Percentiles rank a stretch among this genome's conserved stretches.
phyloP scores from a whole-genome alignment of 2,329 filamentous ascomycete species.

The Penicillium sp. region DNA sequence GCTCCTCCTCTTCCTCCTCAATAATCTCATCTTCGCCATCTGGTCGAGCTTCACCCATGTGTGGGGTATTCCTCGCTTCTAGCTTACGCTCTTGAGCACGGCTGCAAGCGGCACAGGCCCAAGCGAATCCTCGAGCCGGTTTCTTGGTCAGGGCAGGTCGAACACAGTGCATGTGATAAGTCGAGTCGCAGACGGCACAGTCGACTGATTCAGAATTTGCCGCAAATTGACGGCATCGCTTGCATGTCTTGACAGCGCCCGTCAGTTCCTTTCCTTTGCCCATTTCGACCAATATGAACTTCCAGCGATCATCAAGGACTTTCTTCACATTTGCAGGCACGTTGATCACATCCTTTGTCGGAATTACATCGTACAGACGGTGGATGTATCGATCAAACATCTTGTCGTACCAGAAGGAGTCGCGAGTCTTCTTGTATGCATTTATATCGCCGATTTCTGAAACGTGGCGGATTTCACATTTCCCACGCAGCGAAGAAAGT shows the following conservation, averaged over 20 bases:
- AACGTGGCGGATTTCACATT: conserved; percentile 86
- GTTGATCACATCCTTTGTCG: conserved; percentile 89
- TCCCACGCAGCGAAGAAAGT: conserved; percentile 86
- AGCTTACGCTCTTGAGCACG: conserved; percentile 91
- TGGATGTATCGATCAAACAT: conserved; percentile 98
- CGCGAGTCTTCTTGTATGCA: conserved; percentile 77
- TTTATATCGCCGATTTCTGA: conserved; percentile 82
- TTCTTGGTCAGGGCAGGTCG: conserved; percentile 90
- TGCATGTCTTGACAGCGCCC: conserved; percentile 93
- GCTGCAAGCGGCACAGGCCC: conserved; percentile 95
- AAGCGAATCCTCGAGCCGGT: conserved; percentile 93
- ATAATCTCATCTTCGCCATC: conserved; percentile 65
- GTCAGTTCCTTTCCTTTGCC: conserved; percentile 93
- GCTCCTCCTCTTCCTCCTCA: conserved; percentile 70
- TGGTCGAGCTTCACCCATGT: conserved; percentile 55
- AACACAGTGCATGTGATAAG: conserved; percentile 98
- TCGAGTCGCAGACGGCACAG: conserved; percentile 90
- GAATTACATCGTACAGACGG: conserved; percentile 95
- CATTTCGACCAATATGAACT: conserved; percentile 90
- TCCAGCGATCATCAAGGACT: conserved; percentile 94
- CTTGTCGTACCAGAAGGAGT: conserved; percentile 96
- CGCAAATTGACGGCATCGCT: conserved; percentile 86
- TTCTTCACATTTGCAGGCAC: conserved; percentile 94
- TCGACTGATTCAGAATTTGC: conserved; percentile 96
- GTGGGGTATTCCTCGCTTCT: conserved; percentile 84